These are phyloP conservation scores for Populus hybrid DNA, from an alignment of 441 rosid genomes.

Conservation along the genomic window DNA sequence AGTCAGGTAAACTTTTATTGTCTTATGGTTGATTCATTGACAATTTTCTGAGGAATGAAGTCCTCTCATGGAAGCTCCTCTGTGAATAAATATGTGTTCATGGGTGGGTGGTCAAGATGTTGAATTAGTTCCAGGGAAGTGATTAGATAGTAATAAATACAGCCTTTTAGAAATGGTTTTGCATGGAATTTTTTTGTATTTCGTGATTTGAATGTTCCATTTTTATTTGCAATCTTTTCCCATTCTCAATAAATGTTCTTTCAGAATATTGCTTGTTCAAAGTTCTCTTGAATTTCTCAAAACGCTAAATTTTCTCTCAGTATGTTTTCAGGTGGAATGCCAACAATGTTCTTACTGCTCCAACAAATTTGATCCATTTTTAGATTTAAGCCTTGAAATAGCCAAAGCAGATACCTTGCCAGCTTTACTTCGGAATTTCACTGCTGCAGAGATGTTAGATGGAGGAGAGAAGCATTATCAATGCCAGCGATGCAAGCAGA, in stretches of 20 bases:
- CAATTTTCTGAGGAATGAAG: not conserved
- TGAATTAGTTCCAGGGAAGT: not conserved
- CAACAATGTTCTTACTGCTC: constrained; percentile 76
- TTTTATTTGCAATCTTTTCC: not conserved
- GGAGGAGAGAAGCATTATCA: constrained; percentile 92
- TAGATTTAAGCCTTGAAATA: constrained; percentile 91
- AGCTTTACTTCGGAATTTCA: constrained; percentile 70
- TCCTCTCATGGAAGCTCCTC: not conserved
- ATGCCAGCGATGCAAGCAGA: constrained; percentile 82
- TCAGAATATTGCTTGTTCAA: not conserved
- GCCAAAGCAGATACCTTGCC: constrained; percentile 73
- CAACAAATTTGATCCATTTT: constrained; percentile 84
- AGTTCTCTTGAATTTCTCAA: not conserved
- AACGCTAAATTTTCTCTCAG: not conserved
- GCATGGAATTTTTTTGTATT: not conserved
- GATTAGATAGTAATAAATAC: not conserved
- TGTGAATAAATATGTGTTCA: not conserved
- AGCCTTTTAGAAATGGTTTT: not conserved
- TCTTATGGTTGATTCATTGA: not conserved
- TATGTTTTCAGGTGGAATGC: constrained; percentile 73
- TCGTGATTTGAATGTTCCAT: not conserved
- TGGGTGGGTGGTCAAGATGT: not conserved
- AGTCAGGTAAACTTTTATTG: constrained; percentile 65
- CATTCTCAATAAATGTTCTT: not conserved
- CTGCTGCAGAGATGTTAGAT: constrained; percentile 75